Evolutionary conservation across 192 early-diverging fungal species (phyloP), one percentile per base, ranked within the genome.

Genomic region (Backusella australiensis): DNA sequence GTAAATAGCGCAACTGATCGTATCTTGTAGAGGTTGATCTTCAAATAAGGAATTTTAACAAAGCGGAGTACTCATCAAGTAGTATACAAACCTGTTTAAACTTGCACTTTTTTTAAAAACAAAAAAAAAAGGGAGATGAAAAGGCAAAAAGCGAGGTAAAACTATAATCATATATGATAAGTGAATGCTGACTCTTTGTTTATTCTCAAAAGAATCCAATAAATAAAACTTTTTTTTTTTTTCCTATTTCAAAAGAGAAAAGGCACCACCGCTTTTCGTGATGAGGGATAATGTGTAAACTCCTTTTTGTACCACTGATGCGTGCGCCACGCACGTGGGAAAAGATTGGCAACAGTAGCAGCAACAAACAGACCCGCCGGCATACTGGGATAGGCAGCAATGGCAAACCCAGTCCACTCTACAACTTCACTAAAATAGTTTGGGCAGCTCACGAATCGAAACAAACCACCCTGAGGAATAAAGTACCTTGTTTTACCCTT

Each of bases 321-420:
- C 0, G 83, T 72, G 5, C 72, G 21, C 36, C 34, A 77, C 12
- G 84, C 84, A 19, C 84, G 46, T 23, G 84, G 84, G 23, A 80
- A 73, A 2, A 85, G 44, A 78, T 82, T 85, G 0, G 75, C 72
- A 5, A 72, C 29, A 0, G 81, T 85, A 3, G 69, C 19, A 0
- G 80, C 14, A 41, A 67, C 78, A 77, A 85, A 85, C 1, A 77
- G 2, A 35, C 74, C n/a, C 2, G 83, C 80, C 15, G 84, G 81
- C 38, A 67, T 17, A 36, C 73, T 76, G 9, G 72, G 69, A 36
- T 69, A 77, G 17, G 75, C 46, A 34, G 79, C 79, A 5, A 85
- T 52, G 19, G 78, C 72, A 75, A 75, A 85, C 11, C 84, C 84
- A 34, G 66, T 69, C 84, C 84, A 85, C 67, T 85, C 84, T 0